These are phyloP conservation scores for Emmonsiellopsis sp. DNA, from an alignment of 2,329 filamentous ascomycete species.

Conservation along the genomic window DNA sequence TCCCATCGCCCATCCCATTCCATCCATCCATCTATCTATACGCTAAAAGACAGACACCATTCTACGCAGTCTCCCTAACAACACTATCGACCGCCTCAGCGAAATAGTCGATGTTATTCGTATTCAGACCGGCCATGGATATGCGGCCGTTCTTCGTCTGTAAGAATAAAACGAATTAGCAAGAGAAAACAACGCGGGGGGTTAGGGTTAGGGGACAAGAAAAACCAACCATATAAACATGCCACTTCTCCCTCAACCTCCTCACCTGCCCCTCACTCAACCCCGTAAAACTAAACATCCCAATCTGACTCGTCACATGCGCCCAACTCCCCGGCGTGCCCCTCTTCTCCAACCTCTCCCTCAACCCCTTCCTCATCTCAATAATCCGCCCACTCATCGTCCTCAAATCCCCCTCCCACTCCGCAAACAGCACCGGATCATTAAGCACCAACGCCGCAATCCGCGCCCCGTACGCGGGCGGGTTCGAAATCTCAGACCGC, in stretches of 20 bases:
- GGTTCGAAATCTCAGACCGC: conserved; percentile 95
- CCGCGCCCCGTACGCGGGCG: conserved; percentile 84
- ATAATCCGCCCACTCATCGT: conserved; percentile 96
- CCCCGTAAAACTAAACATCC: conserved; percentile 88
- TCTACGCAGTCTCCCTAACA: conserved; percentile 42
- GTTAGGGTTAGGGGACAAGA: background rate
- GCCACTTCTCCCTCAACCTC: conserved; percentile 39
- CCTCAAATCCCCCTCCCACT: conserved; percentile 86
- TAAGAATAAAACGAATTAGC: background rate
- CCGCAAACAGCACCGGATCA: conserved; percentile 66
- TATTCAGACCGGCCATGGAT: conserved; percentile 96
- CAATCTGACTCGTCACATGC: conserved; percentile 97
- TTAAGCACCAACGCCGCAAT: conserved; percentile 82
- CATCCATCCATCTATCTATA: background rate
- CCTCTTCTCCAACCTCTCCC: conserved; percentile 71
- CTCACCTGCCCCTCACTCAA: conserved; percentile 41
- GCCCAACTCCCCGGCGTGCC: conserved; percentile 87
- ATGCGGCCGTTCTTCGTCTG: conserved; percentile 93
- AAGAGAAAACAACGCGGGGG: background rate
- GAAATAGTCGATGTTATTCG: conserved; percentile 85
- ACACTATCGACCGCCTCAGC: conserved; percentile 82
- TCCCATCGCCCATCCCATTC: too few species aligned
- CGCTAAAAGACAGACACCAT: too few species aligned
- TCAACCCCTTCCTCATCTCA: conserved; percentile 73
- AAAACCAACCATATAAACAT: conserved; percentile 40